Evolutionary conservation across 1,139 yeast genomes (phyloP), one percentile per base, ranked within the genome.

Genomic region (Nakaseomyces bracarensis): DNA sequence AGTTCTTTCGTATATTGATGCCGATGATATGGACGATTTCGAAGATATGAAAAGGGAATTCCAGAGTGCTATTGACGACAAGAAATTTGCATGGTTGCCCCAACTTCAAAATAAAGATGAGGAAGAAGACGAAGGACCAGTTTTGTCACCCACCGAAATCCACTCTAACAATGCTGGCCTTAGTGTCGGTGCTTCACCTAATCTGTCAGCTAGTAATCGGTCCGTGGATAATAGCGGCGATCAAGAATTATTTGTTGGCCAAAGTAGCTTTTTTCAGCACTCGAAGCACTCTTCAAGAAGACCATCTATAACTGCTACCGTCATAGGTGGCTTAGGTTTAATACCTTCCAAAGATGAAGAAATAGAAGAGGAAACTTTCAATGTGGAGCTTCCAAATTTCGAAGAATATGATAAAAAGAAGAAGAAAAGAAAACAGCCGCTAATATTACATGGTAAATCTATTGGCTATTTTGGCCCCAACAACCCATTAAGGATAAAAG

Each of bases 381-480:
- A 48, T 20, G 46, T 50, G 1, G 51, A 47, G 27, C 31, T 53
- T 7, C 56, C 57, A 3, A 52, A 55, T 43, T 49, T 53, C 38
- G 53, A 51, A 36, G 47, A 51, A n/a, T 42, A 49, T 11, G 48
- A 46, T 4, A 42, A 38, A 3, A 35, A 13, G 10, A 37, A 28
- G 16, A 36, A 18, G 15, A 26, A 36, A 14, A 41, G 25, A 44
- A 47, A 47, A 22, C 6, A 16, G 4, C 50, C 54, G 3, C 35
- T 48, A 25, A 48, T 45, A 28, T 49, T 69, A 3, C 70, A 60
- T 46, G 77, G 77, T 3, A 63, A 63, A 15, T 69, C 76, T 0
- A 45, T 72, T 8, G 57, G 60, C 3, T 13, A 60, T 7, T 65
- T 71, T 25, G 39, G 60, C 0, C 66, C 72, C 1, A 45, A 49